Conservation (phyloP, 371 early-diverging fungal genomes). For the Antonospora locustae region DNA sequence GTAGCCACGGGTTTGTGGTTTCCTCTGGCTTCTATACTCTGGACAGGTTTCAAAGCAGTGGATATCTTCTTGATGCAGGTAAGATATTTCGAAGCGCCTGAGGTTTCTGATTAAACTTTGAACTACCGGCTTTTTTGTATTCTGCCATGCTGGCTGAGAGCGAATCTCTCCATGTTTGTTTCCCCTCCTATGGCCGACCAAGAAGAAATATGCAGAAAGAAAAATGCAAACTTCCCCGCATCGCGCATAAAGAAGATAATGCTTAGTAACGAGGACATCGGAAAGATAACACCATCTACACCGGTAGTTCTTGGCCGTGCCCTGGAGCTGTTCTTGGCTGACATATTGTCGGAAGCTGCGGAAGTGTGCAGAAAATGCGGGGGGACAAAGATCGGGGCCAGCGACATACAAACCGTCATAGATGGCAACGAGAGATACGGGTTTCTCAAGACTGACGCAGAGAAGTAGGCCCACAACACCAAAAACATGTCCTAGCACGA, state of each 20-base stretch:
- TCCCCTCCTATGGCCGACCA: conserved; percentile 21
- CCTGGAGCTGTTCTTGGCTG: conserved; percentile 50
- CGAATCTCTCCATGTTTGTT: conserved; percentile 9
- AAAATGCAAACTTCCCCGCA: conserved; percentile 51
- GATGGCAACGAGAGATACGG: conserved; percentile 8
- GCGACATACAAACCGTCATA: conserved; percentile 14
- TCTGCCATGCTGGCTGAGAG: not conserved
- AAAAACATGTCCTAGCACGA: not conserved
- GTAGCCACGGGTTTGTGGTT: too few relatives aligned
- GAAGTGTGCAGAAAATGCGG: conserved; percentile 21
- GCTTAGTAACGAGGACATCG: conserved; percentile 98
- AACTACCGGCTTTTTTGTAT: conserved; percentile 10
- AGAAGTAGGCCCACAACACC: conserved; percentile 1
- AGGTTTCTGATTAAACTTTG: conserved; percentile 6
- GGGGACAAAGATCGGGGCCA: conserved; percentile 18
- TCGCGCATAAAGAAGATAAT: conserved; percentile 98
- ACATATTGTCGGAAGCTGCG: conserved; percentile 25
- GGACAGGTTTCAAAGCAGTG: too few relatives aligned
- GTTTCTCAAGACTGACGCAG: conserved; percentile 9
- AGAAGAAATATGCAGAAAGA: conserved; percentile 40
- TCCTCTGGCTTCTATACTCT: too few relatives aligned
- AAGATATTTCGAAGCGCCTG: conserved; percentile 14
- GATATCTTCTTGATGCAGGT: too few relatives aligned
- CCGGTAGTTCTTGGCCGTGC: conserved; percentile 79
- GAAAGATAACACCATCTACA: conserved; percentile 88